Conservation (phyloP, 2,329 filamentous ascomycete species). For the Blastomyces parvus region DNA sequence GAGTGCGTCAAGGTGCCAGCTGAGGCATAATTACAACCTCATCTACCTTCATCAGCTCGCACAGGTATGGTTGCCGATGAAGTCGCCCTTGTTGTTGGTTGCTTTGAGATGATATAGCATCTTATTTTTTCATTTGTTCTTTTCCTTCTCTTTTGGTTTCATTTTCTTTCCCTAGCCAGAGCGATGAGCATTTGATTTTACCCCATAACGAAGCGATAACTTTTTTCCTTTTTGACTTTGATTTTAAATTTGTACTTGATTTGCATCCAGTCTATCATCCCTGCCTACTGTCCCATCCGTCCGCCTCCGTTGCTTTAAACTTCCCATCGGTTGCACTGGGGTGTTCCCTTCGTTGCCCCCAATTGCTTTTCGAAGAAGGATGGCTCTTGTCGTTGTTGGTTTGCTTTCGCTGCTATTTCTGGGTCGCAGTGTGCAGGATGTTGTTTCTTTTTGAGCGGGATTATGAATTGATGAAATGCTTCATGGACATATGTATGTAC, state of each 20-base stretch:
- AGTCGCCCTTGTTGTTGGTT: not conserved
- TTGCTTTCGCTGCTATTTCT: not conserved
- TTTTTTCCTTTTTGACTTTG: not conserved
- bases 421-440: not conserved
- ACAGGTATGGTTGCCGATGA: not conserved
- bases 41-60: not conserved
- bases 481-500: not conserved
- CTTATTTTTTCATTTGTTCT: not conserved
- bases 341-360: not conserved
- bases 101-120: not conserved
- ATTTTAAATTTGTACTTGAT: not conserved
- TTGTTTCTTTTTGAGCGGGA: not conserved
- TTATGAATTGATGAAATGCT: slow-evolving; percentile 1
- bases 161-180: not conserved
- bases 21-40: not conserved
- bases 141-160: not conserved
- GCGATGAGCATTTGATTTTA: not conserved
- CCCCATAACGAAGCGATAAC: not conserved
- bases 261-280: not conserved
- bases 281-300: not conserved
- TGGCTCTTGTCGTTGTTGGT: not conserved
- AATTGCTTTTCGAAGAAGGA: not conserved
- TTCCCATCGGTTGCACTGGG: not conserved
- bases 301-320: not conserved
- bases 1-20: not conserved